A percentile compares a stretch with the other conserved stretches of the same genome.
Conservation (phyloP, 164 flowering plant genomes). For the Amborella trichopoda region DNA sequence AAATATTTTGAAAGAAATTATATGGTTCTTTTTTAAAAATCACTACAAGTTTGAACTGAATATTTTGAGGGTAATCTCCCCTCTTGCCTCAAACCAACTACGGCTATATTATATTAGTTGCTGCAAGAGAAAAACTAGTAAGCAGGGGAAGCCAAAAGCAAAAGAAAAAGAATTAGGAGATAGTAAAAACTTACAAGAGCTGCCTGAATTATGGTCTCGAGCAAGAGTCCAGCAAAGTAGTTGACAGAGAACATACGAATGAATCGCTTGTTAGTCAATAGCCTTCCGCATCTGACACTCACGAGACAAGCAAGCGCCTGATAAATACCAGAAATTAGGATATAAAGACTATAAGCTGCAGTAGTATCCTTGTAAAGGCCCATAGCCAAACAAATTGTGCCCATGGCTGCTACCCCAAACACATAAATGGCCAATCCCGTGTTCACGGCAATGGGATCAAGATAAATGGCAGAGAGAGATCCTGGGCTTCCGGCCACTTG, state of each 20-base stretch:
- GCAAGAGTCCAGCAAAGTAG: constrained; percentile 10
- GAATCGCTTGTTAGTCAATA: constrained; percentile 9
- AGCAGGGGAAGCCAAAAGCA: neutral
- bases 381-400: constrained; percentile 8
- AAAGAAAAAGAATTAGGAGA: neutral
- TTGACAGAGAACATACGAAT: constrained; percentile 15
- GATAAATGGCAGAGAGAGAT: constrained; percentile 12
- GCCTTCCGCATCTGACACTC: constrained; percentile 9
- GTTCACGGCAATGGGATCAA: constrained; percentile 6
- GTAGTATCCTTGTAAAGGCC: constrained; percentile 7
- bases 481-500: constrained; percentile 17
- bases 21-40: too few relatives aligned
- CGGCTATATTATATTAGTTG: too few relatives aligned
- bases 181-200: constrained; percentile 8
- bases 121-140: neutral
- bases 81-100: too few relatives aligned
- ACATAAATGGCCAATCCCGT: constrained; percentile 9
- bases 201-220: constrained; percentile 12
- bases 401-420: constrained; percentile 12
- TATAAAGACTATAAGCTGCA: constrained; percentile 7
- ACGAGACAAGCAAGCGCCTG: constrained; percentile 10
- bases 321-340: constrained; percentile 9
- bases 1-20: too few relatives aligned
- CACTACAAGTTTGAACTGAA: too few relatives aligned
- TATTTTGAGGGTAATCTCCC: too few relatives aligned